Evolutionary conservation across 345 rosid genomes (phyloP).

Genomic region (Abelmoschus esculentus): DNA sequence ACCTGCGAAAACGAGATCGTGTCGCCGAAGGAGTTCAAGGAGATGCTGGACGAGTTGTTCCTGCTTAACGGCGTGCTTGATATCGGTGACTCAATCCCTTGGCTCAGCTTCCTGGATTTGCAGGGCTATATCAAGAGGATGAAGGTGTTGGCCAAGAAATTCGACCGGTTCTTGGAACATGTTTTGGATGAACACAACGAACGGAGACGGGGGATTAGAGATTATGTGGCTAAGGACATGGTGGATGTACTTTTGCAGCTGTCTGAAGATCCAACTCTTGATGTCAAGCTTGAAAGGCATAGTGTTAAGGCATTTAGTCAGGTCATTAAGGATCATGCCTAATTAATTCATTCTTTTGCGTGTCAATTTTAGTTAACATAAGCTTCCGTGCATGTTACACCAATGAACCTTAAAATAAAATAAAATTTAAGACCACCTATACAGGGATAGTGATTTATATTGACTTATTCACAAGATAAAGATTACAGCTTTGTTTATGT

Average conservation of each 20-base stretch:
- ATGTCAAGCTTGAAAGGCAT: conserved; percentile 52
- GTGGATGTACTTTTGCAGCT: conserved; percentile 56
- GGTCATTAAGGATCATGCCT: too few species aligned
- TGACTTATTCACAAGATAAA: too few species aligned
- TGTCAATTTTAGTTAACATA: too few species aligned
- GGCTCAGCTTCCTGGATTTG: conserved; percentile 50
- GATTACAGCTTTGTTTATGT: too few species aligned
- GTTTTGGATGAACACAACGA: conserved; percentile 50
- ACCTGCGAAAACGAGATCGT: conserved; percentile 23
- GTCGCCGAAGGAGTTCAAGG: conserved; percentile 52
- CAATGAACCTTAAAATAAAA: too few species aligned
- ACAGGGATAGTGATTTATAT: too few species aligned
- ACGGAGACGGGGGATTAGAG: conserved; percentile 25
- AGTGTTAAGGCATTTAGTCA: conserved; percentile 44
- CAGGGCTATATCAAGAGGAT: conserved; percentile 60
- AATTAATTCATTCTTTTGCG: too few species aligned
- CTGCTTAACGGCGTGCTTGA: conserved; percentile 51
- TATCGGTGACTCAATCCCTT: conserved; percentile 65
- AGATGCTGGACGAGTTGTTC: conserved; percentile 62
- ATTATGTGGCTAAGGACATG: conserved; percentile 50
- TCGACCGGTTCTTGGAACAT: conserved; percentile 49
- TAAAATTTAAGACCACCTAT: too few species aligned
- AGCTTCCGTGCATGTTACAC: too few species aligned
- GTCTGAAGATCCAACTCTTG: conserved; percentile 51
- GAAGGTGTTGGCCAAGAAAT: conserved; percentile 51